These are phyloP conservation scores for Cytospora mali DNA, from an alignment of 2,329 filamentous ascomycete species.

Conservation along the genomic window DNA sequence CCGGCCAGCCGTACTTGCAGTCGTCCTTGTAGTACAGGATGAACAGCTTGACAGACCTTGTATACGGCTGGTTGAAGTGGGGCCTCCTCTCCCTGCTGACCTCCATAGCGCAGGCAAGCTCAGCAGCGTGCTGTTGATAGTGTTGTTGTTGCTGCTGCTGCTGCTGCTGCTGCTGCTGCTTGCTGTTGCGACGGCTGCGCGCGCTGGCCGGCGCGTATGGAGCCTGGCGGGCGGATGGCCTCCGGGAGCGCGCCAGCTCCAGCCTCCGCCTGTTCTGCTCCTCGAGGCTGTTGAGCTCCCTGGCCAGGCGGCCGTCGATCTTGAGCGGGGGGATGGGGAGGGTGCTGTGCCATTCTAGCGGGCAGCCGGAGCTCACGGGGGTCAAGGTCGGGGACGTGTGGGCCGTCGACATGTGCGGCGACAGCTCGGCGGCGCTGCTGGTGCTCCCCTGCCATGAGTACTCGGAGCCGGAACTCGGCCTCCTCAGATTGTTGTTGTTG, in stretches of 20 bases:
- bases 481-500: too few species aligned
- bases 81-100: slow-evolving; percentile 12
- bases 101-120: neutral
- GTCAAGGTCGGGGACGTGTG: slow-evolving; percentile 8
- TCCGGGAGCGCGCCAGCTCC: slow-evolving; percentile 9
- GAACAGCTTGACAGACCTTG: slow-evolving; percentile 24
- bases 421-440: slow-evolving; percentile 17
- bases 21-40: slow-evolving; percentile 28
- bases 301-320: neutral
- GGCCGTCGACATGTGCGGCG: slow-evolving; percentile 19
- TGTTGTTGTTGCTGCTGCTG: neutral
- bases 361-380: slow-evolving; percentile 7
- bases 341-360: slow-evolving; percentile 6
- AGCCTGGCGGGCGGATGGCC: slow-evolving; percentile 6
- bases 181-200: neutral
- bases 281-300: neutral
- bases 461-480: slow-evolving; percentile 20
- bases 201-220: slow-evolving; percentile 5
- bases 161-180: neutral
- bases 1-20: slow-evolving; percentile 25
- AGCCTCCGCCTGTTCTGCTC: neutral
- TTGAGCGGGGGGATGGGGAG: neutral
- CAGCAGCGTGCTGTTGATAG: neutral
- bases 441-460: slow-evolving; percentile 15
- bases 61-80: slow-evolving; percentile 29